Evolutionary conservation across 2,329 filamentous ascomycete genomes (phyloP).

Genomic region (Exophiala bonariae): DNA sequence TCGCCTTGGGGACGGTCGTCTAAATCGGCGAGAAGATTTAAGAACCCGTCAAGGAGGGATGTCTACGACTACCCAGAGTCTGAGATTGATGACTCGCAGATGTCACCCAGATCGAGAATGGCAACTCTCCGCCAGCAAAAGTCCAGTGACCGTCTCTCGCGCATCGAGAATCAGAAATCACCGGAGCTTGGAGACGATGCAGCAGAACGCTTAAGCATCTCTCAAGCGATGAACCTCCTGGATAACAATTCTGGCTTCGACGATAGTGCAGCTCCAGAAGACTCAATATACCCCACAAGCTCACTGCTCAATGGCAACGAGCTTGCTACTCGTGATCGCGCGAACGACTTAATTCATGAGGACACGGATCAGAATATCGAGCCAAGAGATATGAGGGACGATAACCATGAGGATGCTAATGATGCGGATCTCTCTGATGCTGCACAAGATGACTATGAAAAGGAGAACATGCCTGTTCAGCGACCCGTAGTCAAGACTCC

Average conservation of each 20-base stretch:
- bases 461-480: neutral
- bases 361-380: too few species aligned
- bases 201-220: constrained; percentile 6
- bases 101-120: constrained; percentile 26
- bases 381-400: too few species aligned
- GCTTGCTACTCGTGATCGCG: neutral
- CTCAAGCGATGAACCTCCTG: constrained; percentile 11
- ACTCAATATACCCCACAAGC: too few species aligned
- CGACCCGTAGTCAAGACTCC: neutral
- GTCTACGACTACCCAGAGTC: constrained; percentile 25
- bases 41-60: constrained; percentile 10
- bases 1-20: constrained; percentile 3
- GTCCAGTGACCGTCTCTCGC: constrained; percentile 10
- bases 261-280: neutral
- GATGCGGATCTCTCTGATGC: too few species aligned
- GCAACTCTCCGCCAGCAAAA: constrained; percentile 7
- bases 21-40: constrained; percentile 23
- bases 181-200: constrained; percentile 5
- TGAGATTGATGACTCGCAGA: constrained; percentile 29
- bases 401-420: too few species aligned
- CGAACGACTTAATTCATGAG: too few species aligned
- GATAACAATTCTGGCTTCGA: constrained; percentile 17
- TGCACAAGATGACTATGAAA: neutral
- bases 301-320: too few species aligned
- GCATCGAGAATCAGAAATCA: constrained; percentile 8